Percentiles rank a stretch among this genome's conserved stretches.
phyloP scores from a whole-genome alignment of 805 yeast genomes.

The Metschnikowia chrysomelidarum region DNA sequence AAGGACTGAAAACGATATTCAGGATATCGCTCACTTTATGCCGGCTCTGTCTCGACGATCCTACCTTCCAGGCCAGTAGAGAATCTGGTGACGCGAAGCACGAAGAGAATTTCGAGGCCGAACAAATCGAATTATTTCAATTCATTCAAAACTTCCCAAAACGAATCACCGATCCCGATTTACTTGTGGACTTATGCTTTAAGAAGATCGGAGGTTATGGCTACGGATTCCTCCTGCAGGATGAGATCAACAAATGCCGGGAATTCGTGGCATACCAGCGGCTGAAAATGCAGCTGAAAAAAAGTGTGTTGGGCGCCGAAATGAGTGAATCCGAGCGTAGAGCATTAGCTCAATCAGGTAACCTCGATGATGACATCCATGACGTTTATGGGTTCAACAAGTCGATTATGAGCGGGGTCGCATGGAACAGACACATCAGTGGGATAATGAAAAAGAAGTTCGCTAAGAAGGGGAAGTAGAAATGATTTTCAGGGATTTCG shows the following conservation, averaged over 20 bases:
- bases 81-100: conserved; percentile 6
- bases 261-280: conserved; percentile 72
- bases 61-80: conserved; percentile 43
- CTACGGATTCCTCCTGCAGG: conserved; percentile 75
- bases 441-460: conserved; percentile 40
- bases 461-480: conserved; percentile 6
- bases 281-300: conserved; percentile 31
- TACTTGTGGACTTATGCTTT: conserved; percentile 70
- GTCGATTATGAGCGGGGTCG: conserved; percentile 52
- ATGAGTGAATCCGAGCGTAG: conserved; percentile 41
- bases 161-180: conserved; percentile 62
- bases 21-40: conserved; percentile 78
- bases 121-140: conserved; percentile 64
- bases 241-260: conserved; percentile 75
- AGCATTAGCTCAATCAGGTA: conserved; percentile 24
- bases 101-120: conserved; percentile 29
- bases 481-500: no score
- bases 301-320: conserved; percentile 29
- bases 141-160: conserved; percentile 82
- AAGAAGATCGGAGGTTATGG: conserved; percentile 62
- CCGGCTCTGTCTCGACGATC: conserved; percentile 62
- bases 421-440: conserved; percentile 61
- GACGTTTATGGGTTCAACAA: conserved; percentile 45
- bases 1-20: conserved; percentile 84
- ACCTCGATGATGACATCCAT: conserved; percentile 33